Evolutionary conservation across 495 filamentous ascomycete species (phyloP), one percentile per base, ranked within the genome.

Genomic region (Sporormia fimetaria): DNA sequence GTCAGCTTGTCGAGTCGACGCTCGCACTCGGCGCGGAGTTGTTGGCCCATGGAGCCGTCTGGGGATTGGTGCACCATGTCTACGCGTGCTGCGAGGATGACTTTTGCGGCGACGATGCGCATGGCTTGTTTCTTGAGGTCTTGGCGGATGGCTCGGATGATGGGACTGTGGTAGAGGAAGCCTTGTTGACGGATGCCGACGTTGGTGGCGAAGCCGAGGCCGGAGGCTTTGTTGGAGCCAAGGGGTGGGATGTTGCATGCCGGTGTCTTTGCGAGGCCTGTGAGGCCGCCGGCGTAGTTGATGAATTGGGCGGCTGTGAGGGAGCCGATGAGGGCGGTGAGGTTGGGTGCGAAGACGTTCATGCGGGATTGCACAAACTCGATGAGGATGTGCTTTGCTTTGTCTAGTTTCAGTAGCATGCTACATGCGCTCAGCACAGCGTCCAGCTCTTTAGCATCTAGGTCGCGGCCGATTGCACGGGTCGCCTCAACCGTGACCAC

Each of bases 331-430:
- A 98, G 72, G 12, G 76, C 77, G n/a, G 92, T 92, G 24, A 95
- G 66, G 51, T 98, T 98, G 6, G 90, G 90, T 8, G 92, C 90
- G 54, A 94, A 95, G 32, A 93, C 71, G 51, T 76, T 88, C 83
- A 98, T 95, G 44, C 90, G 85, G 23, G 87, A 94, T 64, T 94
- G 80, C n/a, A 95, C 88, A 54, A 88, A 96, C 51, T 90, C 80
- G 3, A 87, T 95, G 33, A 96, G 74, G 22, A 75, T 81, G 40
- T 73, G 80, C 58, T 94, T 93, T 32, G 88, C 88, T 32, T 73
- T 75, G 52, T 96, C 87, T 11, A 98, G 78, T 40, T 75, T 74
- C 26, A 94, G 67, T 26, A 85, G 83, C 74, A 85, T 88, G 46
- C 86, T 73, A 62, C 88, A 95, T 6, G 86, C 87, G 37, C 74